These are phyloP conservation scores for Phlebiopsis flavidoalba DNA, from an alignment of 768 basidiomycete species.

Conservation along the genomic window DNA sequence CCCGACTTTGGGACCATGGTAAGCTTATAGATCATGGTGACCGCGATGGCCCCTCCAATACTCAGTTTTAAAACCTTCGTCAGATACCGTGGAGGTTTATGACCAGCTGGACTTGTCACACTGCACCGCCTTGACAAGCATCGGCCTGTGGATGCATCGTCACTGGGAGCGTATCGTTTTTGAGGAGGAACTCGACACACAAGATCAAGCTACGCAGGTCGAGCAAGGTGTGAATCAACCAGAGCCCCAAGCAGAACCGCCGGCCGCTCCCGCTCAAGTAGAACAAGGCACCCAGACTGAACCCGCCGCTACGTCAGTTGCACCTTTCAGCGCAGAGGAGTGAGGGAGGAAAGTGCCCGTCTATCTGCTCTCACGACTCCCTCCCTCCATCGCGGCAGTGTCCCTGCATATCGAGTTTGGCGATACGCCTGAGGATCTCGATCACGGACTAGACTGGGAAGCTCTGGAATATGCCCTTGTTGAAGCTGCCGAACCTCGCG, in stretches of 20 bases:
- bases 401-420: background rate
- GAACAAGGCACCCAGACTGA: background rate
- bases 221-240: background rate
- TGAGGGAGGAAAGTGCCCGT: background rate
- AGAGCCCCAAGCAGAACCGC: background rate
- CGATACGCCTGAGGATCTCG: background rate
- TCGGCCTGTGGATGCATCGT: background rate
- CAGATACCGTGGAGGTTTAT: conserved; percentile 2
- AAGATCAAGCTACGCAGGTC: background rate
- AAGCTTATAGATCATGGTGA: background rate
- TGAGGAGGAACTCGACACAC: background rate
- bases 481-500: background rate
- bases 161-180: background rate
- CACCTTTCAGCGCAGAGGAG: background rate
- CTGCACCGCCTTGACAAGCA: background rate
- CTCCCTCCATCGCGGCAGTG: background rate
- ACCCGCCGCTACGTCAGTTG: background rate
- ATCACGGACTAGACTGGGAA: background rate
- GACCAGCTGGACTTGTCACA: background rate
- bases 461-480: background rate
- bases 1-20: conserved; percentile 1
- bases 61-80: background rate
- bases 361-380: conserved; percentile 1
- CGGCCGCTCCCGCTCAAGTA: background rate
- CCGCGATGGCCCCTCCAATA: background rate